These are phyloP conservation scores for Panicum virgatum DNA, from an alignment of 202 grass and related monocot species.

Conservation along the genomic window DNA sequence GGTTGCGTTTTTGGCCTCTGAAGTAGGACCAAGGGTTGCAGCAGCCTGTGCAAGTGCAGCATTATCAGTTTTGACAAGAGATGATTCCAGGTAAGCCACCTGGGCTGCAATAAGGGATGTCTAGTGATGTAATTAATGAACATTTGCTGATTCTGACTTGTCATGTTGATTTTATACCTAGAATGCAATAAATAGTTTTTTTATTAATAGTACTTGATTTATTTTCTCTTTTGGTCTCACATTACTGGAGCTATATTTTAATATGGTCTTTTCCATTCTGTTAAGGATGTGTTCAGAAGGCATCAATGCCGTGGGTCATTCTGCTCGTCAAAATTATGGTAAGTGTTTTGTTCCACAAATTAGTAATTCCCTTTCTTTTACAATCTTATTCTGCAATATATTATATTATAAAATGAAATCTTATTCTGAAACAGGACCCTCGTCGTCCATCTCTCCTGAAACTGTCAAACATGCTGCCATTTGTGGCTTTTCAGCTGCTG, in stretches of 20 bases:
- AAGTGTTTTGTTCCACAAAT: slow-evolving; percentile 31
- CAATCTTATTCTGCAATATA: slow-evolving; percentile 20
- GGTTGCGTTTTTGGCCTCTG: slow-evolving; percentile 90
- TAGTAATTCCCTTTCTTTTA: neutral
- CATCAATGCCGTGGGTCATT: slow-evolving; percentile 44
- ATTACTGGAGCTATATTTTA: slow-evolving; percentile 36
- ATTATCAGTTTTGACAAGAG: slow-evolving; percentile 72
- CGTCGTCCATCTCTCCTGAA: slow-evolving; percentile 53
- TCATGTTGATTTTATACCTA: slow-evolving; percentile 1
- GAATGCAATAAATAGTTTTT: slow-evolving; percentile 13
- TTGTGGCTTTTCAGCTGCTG: slow-evolving; percentile 82
- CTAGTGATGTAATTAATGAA: neutral
- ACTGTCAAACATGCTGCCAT: slow-evolving; percentile 73
- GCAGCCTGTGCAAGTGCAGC: slow-evolving; percentile 92
- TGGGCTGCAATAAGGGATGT: slow-evolving; percentile 18
- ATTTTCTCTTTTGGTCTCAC: neutral
- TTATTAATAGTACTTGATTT: neutral
- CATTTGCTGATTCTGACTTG: slow-evolving; percentile 3
- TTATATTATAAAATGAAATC: slow-evolving; percentile 24
- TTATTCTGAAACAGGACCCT: slow-evolving; percentile 53
- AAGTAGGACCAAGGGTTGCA: slow-evolving; percentile 94
- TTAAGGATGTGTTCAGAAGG: slow-evolving; percentile 72
- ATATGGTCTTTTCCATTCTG: slow-evolving; percentile 41
- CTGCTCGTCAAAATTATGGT: slow-evolving; percentile 46
- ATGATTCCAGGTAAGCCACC: slow-evolving; percentile 67